phyloP scores from a whole-genome alignment of 768 basidiomycete species.

The Gymnopilus dilepis region DNA sequence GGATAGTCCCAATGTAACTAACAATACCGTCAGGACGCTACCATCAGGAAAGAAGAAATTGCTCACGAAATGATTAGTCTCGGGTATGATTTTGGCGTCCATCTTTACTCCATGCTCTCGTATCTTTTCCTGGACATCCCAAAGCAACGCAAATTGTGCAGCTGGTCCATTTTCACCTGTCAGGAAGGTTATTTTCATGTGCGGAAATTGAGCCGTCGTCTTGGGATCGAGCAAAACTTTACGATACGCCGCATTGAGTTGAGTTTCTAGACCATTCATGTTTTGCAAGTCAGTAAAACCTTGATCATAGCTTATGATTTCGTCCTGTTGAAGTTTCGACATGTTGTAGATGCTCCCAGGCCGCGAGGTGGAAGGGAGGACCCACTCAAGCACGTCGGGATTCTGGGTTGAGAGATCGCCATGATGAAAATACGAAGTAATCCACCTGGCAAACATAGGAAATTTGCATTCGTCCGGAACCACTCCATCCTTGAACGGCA shows the following conservation, averaged over 20 bases:
- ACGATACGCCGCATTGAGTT: slow-evolving; percentile 25
- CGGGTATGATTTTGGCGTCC: slow-evolving; percentile 19
- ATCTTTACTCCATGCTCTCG: slow-evolving; percentile 13
- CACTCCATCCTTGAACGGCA: slow-evolving; percentile 28
- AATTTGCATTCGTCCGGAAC: slow-evolving; percentile 28
- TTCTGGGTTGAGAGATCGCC: slow-evolving; percentile 31
- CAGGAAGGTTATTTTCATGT: slow-evolving; percentile 20
- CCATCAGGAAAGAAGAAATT: neutral
- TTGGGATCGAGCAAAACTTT: slow-evolving; percentile 25
- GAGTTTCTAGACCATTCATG: slow-evolving; percentile 22
- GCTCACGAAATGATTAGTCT: slow-evolving; percentile 30
- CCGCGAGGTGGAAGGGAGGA: slow-evolving; percentile 24
- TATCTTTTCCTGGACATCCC: slow-evolving; percentile 27
- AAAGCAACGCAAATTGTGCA: slow-evolving; percentile 24
- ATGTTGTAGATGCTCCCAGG: slow-evolving; percentile 34
- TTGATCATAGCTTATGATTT: slow-evolving; percentile 11
- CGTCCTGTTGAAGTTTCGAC: slow-evolving; percentile 13
- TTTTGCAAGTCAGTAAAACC: slow-evolving; percentile 16
- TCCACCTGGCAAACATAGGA: slow-evolving; percentile 32
- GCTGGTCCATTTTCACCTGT: slow-evolving; percentile 24
- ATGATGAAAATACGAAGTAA: slow-evolving; percentile 39
- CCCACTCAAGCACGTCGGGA: slow-evolving; percentile 28
- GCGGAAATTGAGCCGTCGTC: slow-evolving; percentile 17
- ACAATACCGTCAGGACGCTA: neutral
- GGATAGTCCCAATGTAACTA: slow-evolving; percentile 34